phyloP scores from a whole-genome alignment of 768 basidiomycete species.

The Kwoniella shandongensis region DNA sequence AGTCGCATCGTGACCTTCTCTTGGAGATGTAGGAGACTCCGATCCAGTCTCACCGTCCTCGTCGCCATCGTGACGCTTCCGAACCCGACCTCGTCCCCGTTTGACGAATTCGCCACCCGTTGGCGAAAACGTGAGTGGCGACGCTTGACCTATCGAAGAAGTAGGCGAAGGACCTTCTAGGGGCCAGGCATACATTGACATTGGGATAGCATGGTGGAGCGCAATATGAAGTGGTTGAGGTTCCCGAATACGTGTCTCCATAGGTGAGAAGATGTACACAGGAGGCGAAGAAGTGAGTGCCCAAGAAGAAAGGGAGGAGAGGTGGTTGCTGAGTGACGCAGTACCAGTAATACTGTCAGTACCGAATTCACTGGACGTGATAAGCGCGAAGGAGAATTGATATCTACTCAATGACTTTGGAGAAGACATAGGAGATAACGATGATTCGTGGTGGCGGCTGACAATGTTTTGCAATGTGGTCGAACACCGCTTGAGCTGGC shows the following conservation, averaged over 20 bases:
- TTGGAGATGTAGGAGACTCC: background rate
- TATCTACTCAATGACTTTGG: slow-evolving; percentile 47
- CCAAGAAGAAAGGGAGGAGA: slow-evolving; percentile 43
- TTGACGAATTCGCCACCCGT: background rate
- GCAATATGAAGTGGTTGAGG: slow-evolving; percentile 28
- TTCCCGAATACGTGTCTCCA: slow-evolving; percentile 47
- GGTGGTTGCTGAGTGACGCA: slow-evolving; percentile 38
- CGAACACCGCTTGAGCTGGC: slow-evolving; percentile 47
- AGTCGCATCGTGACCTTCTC: slow-evolving; percentile 2
- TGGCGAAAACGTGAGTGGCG: background rate
- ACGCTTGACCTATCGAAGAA: background rate
- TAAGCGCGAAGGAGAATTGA: too few species aligned
- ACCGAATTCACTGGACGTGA: background rate
- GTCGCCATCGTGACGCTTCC: too few species aligned
- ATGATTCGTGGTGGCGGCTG: slow-evolving; percentile 49
- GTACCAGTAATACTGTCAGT: too few species aligned
- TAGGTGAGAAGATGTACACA: slow-evolving; percentile 44
- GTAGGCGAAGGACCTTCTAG: background rate
- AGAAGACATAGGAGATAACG: slow-evolving; percentile 47
- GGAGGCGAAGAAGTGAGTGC: slow-evolving; percentile 38
- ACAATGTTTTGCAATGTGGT: slow-evolving; percentile 43
- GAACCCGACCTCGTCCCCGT: too few species aligned
- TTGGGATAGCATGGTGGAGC: slow-evolving; percentile 46
- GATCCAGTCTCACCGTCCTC: too few species aligned
- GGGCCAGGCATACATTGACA: slow-evolving; percentile 50